Conservation (phyloP, 331 rosid species). For the Rhamnella rubrinervis region DNA sequence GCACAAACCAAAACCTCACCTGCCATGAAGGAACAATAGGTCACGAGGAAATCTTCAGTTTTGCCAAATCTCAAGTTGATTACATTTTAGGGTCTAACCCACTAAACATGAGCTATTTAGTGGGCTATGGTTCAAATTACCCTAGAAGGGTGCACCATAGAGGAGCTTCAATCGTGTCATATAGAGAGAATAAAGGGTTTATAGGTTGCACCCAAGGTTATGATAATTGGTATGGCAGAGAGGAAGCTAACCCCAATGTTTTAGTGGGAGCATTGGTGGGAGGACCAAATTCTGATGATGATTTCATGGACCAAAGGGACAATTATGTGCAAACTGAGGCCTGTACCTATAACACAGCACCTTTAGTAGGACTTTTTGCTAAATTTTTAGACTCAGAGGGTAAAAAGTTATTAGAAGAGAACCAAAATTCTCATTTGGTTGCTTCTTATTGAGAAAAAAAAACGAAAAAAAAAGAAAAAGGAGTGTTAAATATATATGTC, state of each 20-base stretch:
- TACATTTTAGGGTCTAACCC: slow-evolving; percentile 91
- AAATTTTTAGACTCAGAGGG: slow-evolving; percentile 43
- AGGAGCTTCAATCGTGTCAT: slow-evolving; percentile 84
- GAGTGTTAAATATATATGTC: neutral
- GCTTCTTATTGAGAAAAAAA: slow-evolving; percentile 38
- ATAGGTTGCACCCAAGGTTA: slow-evolving; percentile 98
- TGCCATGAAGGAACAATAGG: slow-evolving; percentile 44
- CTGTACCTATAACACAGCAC: slow-evolving; percentile 93
- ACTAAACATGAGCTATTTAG: slow-evolving; percentile 81
- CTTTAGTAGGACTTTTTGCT: slow-evolving; percentile 83
- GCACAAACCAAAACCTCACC: slow-evolving; percentile 47
- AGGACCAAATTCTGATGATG: slow-evolving; percentile 79
- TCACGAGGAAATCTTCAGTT: slow-evolving; percentile 44
- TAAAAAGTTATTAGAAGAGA: slow-evolving; percentile 23
- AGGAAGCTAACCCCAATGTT: slow-evolving; percentile 62
- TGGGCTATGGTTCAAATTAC: slow-evolving; percentile 68
- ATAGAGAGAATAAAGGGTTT: slow-evolving; percentile 75
- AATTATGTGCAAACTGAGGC: slow-evolving; percentile 97
- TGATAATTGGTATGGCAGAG: slow-evolving; percentile 71
- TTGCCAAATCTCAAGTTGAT: slow-evolving; percentile 75
- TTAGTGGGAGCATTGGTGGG: slow-evolving; percentile 93
- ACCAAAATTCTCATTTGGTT: slow-evolving; percentile 24
- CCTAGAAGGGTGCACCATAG: slow-evolving; percentile 89
- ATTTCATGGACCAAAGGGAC: slow-evolving; percentile 63
- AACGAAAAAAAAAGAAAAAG: slow-evolving; percentile 12